A percentile compares a stretch with the other conserved stretches of the same genome.
Evolutionary conservation across 2,329 filamentous ascomycete species (phyloP).

Genomic region (Diplodia corticola): DNA sequence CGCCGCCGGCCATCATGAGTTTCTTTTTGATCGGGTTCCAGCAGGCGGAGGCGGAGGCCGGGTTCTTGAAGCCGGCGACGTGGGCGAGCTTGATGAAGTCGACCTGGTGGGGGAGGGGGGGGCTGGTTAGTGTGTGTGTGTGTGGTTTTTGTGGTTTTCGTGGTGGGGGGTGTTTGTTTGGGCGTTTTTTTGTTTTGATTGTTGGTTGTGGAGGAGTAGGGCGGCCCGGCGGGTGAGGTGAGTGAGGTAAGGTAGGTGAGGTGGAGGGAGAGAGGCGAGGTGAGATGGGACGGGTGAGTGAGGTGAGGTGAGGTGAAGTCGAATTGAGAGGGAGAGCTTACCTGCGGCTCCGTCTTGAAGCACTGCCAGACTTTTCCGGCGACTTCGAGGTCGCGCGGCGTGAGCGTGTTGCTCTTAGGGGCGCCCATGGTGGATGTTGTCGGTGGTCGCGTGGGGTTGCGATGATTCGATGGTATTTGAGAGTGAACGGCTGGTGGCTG

Average conservation of each 20-base stretch:
- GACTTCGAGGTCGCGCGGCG: constrained; percentile 11
- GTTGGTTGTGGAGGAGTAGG: too few species aligned
- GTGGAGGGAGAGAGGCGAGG: background rate
- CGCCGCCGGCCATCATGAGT: background rate
- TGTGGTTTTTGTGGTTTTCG: too few species aligned
- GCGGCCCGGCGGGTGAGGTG: too few species aligned
- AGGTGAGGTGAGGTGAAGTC: background rate
- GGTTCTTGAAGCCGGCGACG: constrained; percentile 19
- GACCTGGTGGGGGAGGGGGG: background rate
- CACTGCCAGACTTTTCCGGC: background rate
- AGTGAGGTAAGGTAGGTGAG: background rate
- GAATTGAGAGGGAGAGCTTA: background rate
- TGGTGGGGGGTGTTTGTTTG: too few species aligned
- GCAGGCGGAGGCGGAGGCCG: constrained; percentile 13
- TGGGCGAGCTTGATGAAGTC: constrained; percentile 14
- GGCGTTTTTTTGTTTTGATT: too few species aligned
- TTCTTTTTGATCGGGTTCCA: constrained; percentile 22
- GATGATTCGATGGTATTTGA: background rate
- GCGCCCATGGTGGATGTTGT: background rate
- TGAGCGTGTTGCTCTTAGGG: background rate
- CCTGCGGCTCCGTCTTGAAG: constrained; percentile 20
- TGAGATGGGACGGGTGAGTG: background rate
- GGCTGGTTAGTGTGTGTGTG: background rate
- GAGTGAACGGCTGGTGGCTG: background rate
- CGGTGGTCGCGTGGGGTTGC: background rate